Evolutionary conservation across 305 asterid genomes (phyloP).

Genomic region (Fraxinus nigra): DNA sequence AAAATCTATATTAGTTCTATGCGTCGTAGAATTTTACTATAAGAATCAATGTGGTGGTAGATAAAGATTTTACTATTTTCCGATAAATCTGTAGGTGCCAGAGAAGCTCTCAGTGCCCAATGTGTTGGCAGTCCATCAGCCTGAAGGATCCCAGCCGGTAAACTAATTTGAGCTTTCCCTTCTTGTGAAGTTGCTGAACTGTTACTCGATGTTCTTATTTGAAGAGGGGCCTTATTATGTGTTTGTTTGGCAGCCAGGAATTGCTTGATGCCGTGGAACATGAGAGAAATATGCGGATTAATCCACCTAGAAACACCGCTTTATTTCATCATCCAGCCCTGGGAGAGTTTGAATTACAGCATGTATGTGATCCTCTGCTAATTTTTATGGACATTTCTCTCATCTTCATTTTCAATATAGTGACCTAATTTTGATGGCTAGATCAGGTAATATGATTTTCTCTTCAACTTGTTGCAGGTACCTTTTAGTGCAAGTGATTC

Average conservation of each 20-base stretch:
- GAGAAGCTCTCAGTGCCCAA: constrained; percentile 89
- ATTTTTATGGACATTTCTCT: neutral
- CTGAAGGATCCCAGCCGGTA: constrained; percentile 82
- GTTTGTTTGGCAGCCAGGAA: constrained; percentile 50
- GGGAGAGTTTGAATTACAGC: constrained; percentile 56
- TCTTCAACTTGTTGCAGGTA: constrained; percentile 44
- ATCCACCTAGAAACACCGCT: constrained; percentile 53
- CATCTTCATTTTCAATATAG: neutral
- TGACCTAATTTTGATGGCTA: neutral
- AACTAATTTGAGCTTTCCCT: neutral
- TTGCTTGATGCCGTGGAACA: constrained; percentile 57
- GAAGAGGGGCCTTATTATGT: constrained; percentile 10
- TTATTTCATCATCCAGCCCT: constrained; percentile 59
- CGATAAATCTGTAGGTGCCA: constrained; percentile 58
- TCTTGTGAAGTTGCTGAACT: neutral
- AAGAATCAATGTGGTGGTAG: neutral
- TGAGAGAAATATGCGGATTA: constrained; percentile 49
- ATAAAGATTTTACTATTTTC: constrained; percentile 8
- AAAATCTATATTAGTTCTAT: neutral
- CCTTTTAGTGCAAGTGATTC: constrained; percentile 83
- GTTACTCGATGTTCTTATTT: constrained; percentile 2
- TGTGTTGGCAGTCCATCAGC: constrained; percentile 86
- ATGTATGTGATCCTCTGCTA: constrained; percentile 29
- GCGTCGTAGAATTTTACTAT: neutral
- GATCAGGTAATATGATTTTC: neutral